Evolutionary conservation across 768 basidiomycete species (phyloP).

Genomic region (Termitomyces sp.): DNA sequence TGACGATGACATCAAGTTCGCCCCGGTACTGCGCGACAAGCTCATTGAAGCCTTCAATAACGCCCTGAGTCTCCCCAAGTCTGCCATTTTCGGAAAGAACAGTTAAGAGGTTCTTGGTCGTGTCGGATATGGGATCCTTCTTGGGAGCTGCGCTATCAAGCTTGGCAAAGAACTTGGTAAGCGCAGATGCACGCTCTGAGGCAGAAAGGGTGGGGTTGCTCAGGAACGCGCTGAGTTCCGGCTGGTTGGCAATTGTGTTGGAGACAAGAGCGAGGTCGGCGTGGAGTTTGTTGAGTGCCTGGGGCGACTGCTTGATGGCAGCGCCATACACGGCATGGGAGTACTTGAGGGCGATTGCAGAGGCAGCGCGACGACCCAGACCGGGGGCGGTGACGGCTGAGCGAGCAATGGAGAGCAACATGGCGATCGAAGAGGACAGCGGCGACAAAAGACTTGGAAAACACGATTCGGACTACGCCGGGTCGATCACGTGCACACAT

Average conservation of each 20-base stretch:
- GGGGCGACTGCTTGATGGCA: slow-evolving; percentile 77
- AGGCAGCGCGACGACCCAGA: slow-evolving; percentile 67
- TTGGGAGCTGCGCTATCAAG: slow-evolving; percentile 55
- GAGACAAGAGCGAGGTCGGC: slow-evolving; percentile 72
- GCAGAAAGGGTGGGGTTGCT: slow-evolving; percentile 87
- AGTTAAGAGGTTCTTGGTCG: slow-evolving; percentile 87
- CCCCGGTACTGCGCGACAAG: slow-evolving; percentile 87
- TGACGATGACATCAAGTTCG: slow-evolving; percentile 89
- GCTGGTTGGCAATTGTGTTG: slow-evolving; percentile 58
- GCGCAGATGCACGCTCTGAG: slow-evolving; percentile 66
- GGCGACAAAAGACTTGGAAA: slow-evolving; percentile 17
- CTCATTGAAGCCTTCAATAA: slow-evolving; percentile 88
- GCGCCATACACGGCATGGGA: slow-evolving; percentile 79
- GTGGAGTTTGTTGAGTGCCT: slow-evolving; percentile 81
- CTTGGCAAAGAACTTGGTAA: slow-evolving; percentile 62
- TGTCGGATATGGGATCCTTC: slow-evolving; percentile 75
- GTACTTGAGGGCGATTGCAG: slow-evolving; percentile 76
- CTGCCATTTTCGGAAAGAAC: slow-evolving; percentile 94
- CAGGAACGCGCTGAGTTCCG: slow-evolving; percentile 69
- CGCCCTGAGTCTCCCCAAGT: slow-evolving; percentile 75
- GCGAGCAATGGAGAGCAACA: slow-evolving; percentile 59
- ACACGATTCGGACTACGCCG: slow-evolving; percentile 13
- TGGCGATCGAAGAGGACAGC: slow-evolving; percentile 21
- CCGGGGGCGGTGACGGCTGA: slow-evolving; percentile 40
- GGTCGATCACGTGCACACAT: slow-evolving; percentile 10